phyloP scores from a whole-genome alignment of 768 basidiomycete genomes.

The Russula compacta region DNA sequence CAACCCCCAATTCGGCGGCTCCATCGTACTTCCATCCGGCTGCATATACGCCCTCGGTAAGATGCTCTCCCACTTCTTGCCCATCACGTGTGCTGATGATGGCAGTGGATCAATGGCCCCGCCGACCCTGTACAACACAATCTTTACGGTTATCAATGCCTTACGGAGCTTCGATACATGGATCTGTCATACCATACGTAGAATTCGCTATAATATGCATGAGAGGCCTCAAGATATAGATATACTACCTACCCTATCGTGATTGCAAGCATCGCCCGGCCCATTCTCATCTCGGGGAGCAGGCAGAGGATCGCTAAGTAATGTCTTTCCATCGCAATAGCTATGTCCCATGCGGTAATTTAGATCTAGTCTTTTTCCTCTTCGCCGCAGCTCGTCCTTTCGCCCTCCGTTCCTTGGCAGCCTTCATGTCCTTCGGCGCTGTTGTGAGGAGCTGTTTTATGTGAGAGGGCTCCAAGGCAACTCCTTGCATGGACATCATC shows the following conservation, averaged over 20 bases:
- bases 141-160: too few relatives aligned
- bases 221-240: too few relatives aligned
- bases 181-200: too few relatives aligned
- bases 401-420: constrained; percentile 48
- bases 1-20: constrained; percentile 28
- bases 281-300: too few relatives aligned
- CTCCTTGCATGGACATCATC: constrained; percentile 35
- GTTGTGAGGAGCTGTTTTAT: constrained; percentile 75
- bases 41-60: constrained; percentile 36
- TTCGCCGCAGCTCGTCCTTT: constrained; percentile 44
- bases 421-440: constrained; percentile 71
- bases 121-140: constrained; percentile 20
- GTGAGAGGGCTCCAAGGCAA: constrained; percentile 54
- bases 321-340: too few relatives aligned
- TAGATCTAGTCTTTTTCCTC: constrained; percentile 18
- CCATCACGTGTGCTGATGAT: neutral
- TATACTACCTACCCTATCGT: too few relatives aligned
- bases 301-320: too few relatives aligned
- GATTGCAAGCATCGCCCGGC: too few relatives aligned
- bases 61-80: neutral
- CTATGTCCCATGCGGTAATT: neutral
- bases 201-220: too few relatives aligned
- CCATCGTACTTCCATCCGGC: constrained; percentile 35
- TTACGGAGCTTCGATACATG: too few relatives aligned
- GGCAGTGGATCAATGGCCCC: constrained; percentile 34